These are phyloP conservation scores for Beverwykella pulmonaria DNA, from an alignment of 495 filamentous ascomycete genomes.

Conservation along the genomic window DNA sequence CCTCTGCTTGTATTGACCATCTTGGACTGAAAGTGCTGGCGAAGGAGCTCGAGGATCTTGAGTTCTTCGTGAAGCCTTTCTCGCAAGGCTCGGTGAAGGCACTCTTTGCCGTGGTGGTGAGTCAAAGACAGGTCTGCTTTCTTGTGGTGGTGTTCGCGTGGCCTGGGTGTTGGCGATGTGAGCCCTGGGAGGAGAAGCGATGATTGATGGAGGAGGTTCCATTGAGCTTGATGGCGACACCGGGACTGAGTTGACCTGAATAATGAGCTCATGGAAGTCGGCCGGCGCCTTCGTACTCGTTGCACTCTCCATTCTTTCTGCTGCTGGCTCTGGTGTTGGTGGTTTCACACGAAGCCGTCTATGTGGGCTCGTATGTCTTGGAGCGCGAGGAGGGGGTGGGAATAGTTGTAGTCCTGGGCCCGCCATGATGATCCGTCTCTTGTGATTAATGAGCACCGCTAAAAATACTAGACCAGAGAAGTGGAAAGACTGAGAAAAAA, in stretches of 20 bases:
- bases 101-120: slow-evolving; percentile 25
- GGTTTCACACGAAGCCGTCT: slow-evolving; percentile 32
- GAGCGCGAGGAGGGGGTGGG: slow-evolving; percentile 51
- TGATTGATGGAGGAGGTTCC: slow-evolving; percentile 4
- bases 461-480: slow-evolving; percentile 18
- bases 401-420: slow-evolving; percentile 57
- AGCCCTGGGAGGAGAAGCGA: slow-evolving; percentile 11
- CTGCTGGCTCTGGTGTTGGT: slow-evolving; percentile 49
- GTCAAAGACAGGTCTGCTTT: slow-evolving; percentile 25
- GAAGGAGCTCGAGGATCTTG: slow-evolving; percentile 24
- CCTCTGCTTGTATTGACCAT: not conserved
- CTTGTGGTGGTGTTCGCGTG: slow-evolving; percentile 28
- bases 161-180: slow-evolving; percentile 15
- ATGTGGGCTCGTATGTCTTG: slow-evolving; percentile 33
- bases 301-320: slow-evolving; percentile 37
- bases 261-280: slow-evolving; percentile 43
- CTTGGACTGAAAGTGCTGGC: slow-evolving; percentile 21
- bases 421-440: slow-evolving; percentile 38
- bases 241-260: slow-evolving; percentile 41
- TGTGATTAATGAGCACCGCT: slow-evolving; percentile 1
- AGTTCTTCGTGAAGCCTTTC: slow-evolving; percentile 3
- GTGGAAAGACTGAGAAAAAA: not conserved
- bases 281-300: slow-evolving; percentile 35
- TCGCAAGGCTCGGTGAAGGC: slow-evolving; percentile 6
- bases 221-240: slow-evolving; percentile 33